Percentiles rank a stretch among this genome's conserved stretches.
These are phyloP conservation scores for Xerocomus brunneocitrinus DNA, from an alignment of 768 basidiomycete genomes.

Conservation along the genomic window DNA sequence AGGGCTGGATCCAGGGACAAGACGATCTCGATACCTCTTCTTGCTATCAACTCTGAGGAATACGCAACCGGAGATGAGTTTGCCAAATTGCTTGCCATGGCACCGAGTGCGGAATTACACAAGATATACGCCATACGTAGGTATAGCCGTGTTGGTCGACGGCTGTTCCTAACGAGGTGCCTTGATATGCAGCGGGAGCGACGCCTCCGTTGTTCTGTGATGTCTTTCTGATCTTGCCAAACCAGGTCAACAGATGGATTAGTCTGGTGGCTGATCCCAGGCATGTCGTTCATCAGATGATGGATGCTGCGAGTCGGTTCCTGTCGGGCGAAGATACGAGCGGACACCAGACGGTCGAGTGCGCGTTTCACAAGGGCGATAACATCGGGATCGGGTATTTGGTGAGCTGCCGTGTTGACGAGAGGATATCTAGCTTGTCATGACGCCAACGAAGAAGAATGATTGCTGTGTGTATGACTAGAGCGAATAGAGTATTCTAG, in stretches of 20 bases:
- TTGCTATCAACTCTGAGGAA: conserved; percentile 41
- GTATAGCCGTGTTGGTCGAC: not conserved
- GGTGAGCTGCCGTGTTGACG: conserved; percentile 5
- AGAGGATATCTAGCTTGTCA: not conserved
- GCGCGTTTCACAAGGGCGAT: conserved; percentile 6
- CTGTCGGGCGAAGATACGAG: conserved; percentile 5
- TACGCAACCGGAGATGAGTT: conserved; percentile 37
- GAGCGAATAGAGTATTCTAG: not conserved
- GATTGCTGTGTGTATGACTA: not conserved
- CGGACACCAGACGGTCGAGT: not conserved
- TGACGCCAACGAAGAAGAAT: not conserved
- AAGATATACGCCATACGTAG: conserved; percentile 13
- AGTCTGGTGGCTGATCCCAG: conserved; percentile 19
- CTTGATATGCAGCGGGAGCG: conserved; percentile 21
- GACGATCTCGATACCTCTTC: conserved; percentile 28
- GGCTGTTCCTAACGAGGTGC: not conserved
- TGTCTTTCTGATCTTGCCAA: conserved; percentile 32
- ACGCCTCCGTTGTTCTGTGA: conserved; percentile 35
- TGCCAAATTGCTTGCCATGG: conserved; percentile 28
- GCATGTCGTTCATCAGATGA: conserved; percentile 15
- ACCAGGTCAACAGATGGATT: conserved; percentile 24
- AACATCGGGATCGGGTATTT: conserved; percentile 3
- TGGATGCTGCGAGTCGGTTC: conserved; percentile 20
- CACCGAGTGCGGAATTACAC: conserved; percentile 10
- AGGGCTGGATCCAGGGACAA: conserved; percentile 28